Evolutionary conservation across 768 basidiomycete species (phyloP).

Genomic region (Termitomyces sp.): DNA sequence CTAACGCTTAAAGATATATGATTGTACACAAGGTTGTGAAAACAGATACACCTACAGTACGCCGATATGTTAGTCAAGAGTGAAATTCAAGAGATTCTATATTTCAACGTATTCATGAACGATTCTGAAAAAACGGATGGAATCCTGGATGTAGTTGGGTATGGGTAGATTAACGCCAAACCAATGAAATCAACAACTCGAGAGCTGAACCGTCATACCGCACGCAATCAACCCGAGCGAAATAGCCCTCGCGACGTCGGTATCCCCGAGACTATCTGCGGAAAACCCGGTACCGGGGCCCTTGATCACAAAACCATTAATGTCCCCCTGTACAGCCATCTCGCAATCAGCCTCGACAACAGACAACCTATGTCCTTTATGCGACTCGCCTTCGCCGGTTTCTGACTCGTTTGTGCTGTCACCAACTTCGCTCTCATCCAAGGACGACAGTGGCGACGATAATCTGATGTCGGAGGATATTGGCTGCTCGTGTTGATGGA

Average conservation of each 20-base stretch:
- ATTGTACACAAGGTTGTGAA: background rate
- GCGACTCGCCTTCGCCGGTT: constrained; percentile 15
- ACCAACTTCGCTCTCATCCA: constrained; percentile 1
- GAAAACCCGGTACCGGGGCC: constrained; percentile 12
- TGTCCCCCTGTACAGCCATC: constrained; percentile 14
- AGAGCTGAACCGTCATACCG: constrained; percentile 14
- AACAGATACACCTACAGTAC: background rate
- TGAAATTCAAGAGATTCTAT: too few species aligned
- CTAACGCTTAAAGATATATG: background rate
- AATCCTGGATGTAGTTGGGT: background rate
- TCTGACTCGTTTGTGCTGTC: background rate
- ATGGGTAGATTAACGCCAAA: background rate
- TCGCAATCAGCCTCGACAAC: constrained; percentile 12
- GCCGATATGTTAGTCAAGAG: background rate
- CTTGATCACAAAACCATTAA: constrained; percentile 10
- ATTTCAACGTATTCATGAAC: background rate
- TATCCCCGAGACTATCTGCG: constrained; percentile 17
- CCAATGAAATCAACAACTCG: background rate
- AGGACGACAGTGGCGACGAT: constrained; percentile 9
- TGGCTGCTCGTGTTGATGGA: background rate
- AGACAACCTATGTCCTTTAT: constrained; percentile 2
- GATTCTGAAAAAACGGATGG: background rate
- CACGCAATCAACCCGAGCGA: constrained; percentile 16
- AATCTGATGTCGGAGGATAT: background rate
- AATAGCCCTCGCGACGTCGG: constrained; percentile 21